These are phyloP conservation scores for Brassica juncea DNA, from an alignment of 345 rosid species.

Conservation along the genomic window DNA sequence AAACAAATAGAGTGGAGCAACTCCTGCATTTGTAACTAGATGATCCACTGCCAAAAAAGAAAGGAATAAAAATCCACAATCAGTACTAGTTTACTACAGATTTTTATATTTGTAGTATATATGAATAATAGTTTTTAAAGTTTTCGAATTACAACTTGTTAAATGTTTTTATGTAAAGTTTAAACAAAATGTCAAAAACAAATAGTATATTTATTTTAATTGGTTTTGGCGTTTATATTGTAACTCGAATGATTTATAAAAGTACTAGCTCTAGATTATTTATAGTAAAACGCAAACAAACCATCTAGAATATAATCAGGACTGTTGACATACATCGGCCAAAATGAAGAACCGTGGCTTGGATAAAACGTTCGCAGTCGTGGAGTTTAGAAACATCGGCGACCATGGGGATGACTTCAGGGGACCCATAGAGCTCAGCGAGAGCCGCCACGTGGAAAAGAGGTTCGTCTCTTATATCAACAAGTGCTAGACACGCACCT, in stretches of 20 bases:
- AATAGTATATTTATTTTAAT: too few relatives aligned
- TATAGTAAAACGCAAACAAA: neutral
- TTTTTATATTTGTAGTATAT: neutral
- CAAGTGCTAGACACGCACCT: constrained; percentile 63
- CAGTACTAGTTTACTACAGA: neutral
- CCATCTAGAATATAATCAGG: neutral
- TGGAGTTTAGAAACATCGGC: constrained; percentile 63
- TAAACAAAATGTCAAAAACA: too few relatives aligned
- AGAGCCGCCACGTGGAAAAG: constrained; percentile 49
- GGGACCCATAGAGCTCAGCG: constrained; percentile 52
- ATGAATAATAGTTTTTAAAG: neutral
- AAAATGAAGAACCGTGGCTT: constrained; percentile 48
- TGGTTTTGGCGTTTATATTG: neutral
- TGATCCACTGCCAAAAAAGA: constrained; percentile 58
- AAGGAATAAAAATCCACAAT: neutral
- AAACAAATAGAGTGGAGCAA: constrained; percentile 49
- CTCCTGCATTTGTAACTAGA: constrained; percentile 64
- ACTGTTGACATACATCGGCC: constrained; percentile 44
- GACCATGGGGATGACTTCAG: constrained; percentile 42
- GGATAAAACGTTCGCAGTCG: constrained; percentile 51
- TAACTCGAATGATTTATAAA: neutral
- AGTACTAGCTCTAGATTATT: neutral
- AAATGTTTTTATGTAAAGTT: too few relatives aligned
- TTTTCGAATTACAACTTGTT: neutral
- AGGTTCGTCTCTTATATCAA: constrained; percentile 48